A percentile compares a stretch with the other conserved stretches of the same genome.
Conservation (phyloP, 768 basidiomycete genomes). For the Pulveroboletus sp. region DNA sequence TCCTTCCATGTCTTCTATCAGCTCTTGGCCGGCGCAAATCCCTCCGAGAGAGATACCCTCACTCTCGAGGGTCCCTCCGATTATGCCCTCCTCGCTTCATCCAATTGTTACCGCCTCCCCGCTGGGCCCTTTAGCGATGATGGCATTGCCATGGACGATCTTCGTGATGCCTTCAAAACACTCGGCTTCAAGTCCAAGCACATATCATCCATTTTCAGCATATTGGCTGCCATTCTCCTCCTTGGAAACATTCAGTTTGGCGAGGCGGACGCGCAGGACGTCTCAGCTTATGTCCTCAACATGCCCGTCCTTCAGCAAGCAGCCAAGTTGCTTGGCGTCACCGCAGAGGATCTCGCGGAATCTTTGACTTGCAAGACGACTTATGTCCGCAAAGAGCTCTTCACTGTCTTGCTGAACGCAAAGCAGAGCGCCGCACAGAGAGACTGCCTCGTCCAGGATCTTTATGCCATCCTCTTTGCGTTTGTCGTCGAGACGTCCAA, state of each 20-base stretch:
- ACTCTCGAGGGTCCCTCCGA: slow-evolving; percentile 57
- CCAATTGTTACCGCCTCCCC: slow-evolving; percentile 62
- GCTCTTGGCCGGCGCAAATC: slow-evolving; percentile 56
- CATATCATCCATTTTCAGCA: slow-evolving; percentile 48
- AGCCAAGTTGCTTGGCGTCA: slow-evolving; percentile 49
- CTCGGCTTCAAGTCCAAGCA: slow-evolving; percentile 66
- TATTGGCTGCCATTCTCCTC: slow-evolving; percentile 52
- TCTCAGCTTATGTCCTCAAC: slow-evolving; percentile 51
- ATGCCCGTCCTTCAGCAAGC: slow-evolving; percentile 46
- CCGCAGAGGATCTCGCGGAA: slow-evolving; percentile 52
- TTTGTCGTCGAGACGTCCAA: slow-evolving; percentile 65
- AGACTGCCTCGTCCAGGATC: slow-evolving; percentile 53
- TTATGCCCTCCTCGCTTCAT: slow-evolving; percentile 56
- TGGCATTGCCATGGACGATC: slow-evolving; percentile 52
- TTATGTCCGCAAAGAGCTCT: slow-evolving; percentile 57
- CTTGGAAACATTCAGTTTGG: slow-evolving; percentile 59
- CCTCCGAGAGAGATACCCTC: slow-evolving; percentile 51
- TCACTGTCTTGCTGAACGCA: slow-evolving; percentile 52
- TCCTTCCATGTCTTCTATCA: slow-evolving; percentile 68
- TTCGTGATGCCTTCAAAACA: slow-evolving; percentile 51
- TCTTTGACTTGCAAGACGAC: slow-evolving; percentile 54
- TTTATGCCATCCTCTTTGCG: slow-evolving; percentile 63
- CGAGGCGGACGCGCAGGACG: slow-evolving; percentile 53
- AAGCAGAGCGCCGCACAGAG: slow-evolving; percentile 52
- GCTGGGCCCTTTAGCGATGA: slow-evolving; percentile 64